These are phyloP conservation scores for Straminergon stramineum DNA, from an alignment of 225 moss, liverwort and hornwort species.

Conservation along the genomic window DNA sequence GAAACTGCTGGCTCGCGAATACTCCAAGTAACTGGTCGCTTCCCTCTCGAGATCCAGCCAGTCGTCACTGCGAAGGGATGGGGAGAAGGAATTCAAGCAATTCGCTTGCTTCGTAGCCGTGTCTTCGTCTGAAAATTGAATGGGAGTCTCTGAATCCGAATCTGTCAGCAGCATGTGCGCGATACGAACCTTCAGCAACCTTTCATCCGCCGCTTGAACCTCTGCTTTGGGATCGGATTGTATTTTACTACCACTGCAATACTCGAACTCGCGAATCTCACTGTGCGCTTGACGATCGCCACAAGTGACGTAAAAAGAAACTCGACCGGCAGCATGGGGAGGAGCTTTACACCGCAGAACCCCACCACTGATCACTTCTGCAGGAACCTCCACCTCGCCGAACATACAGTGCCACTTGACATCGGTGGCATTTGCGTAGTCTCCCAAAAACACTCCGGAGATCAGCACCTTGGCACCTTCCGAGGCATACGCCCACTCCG, in stretches of 20 bases:
- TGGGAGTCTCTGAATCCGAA: background rate
- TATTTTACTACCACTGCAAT: constrained; percentile 27
- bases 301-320: constrained; percentile 77
- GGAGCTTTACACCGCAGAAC: constrained; percentile 81
- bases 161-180: constrained; percentile 62
- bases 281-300: constrained; percentile 78
- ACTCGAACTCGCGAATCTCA: constrained; percentile 78
- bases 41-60: constrained; percentile 54
- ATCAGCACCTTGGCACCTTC: constrained; percentile 78
- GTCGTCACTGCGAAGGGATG: constrained; percentile 23
- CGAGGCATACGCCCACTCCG: constrained; percentile 65
- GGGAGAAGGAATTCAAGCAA: constrained; percentile 12
- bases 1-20: constrained; percentile 23
- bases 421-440: constrained; percentile 26
- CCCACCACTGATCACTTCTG: constrained; percentile 47
- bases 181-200: constrained; percentile 60
- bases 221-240: constrained; percentile 2
- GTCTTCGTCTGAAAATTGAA: background rate
- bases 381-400: constrained; percentile 79
- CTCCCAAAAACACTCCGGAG: constrained; percentile 58
- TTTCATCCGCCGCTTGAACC: constrained; percentile 33
- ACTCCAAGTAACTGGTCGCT: constrained; percentile 7
- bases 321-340: constrained; percentile 36
- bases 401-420: constrained; percentile 90
- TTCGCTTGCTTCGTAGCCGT: constrained; percentile 4